Base-by-base conservation (phyloP, 2,329 filamentous ascomycete species). In the Clonostachys byssicola region DNA sequence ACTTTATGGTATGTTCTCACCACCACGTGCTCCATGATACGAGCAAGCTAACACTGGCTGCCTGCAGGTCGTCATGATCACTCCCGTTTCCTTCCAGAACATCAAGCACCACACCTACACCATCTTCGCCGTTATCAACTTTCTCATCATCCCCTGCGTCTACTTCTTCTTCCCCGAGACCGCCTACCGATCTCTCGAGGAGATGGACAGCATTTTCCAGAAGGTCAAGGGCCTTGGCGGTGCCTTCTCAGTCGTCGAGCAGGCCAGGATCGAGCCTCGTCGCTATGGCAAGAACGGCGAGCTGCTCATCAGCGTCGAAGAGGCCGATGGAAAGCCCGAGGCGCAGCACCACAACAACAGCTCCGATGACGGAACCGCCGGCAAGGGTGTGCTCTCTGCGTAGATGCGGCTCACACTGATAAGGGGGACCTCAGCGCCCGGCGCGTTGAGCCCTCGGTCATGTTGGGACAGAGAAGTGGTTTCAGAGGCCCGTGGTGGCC, bases 141-240 rank as follows among this genome's bases (percentile, higher is more conserved):
- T 76, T 52, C 67, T 77, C 54, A 81, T 83, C 59, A 71, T 82
- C 0, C 79, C 80, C 1, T 67, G 64, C 4, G 69, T 81, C 20
- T 83, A 80, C 60, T 78, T 80, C 63, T 82, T 82, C 68, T 85
- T 80, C 63, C 82, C 82, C 1, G 83, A 86, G 62, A 86, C 83
- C 10, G 78, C 78, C 2, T 80, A 80, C 57, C 73, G 82, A 39
- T 80, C 75, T 2, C 73, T 86, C 17, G 82, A 86, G 60, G 82
- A 86, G 58, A 85, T 86, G 77, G 82, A 86, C 55, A 66, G 64
- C 54, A 83, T 85, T 56, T 85, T 84, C 65, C 73, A 76, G 52
- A 80, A 81, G 57, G 75, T 77, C 2, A 65, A 66, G 18, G 77
- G 77, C 4, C 56, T 60, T 46, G 51, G 51, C 18, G 67, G 60